These are phyloP conservation scores for Huntiella moniliformis DNA, from an alignment of 2,329 filamentous ascomycete genomes.

Conservation along the genomic window DNA sequence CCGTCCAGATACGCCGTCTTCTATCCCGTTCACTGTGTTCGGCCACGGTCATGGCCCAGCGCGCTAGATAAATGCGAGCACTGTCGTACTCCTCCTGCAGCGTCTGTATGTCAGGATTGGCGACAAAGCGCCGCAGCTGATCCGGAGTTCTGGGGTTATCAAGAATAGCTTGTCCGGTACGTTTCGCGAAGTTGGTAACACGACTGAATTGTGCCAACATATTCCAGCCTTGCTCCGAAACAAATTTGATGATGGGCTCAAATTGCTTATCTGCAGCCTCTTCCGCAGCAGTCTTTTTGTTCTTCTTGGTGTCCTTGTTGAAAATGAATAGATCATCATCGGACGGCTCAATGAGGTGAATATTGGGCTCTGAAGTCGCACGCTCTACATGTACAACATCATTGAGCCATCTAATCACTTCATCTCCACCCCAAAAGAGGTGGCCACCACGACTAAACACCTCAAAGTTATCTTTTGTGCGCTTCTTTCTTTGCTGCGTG, in stretches of 20 bases:
- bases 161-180: conserved; percentile 78
- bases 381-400: conserved; percentile 69
- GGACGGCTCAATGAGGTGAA: conserved; percentile 77
- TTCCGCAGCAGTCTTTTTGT: conserved; percentile 12
- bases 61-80: conserved; percentile 76
- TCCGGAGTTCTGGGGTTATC: conserved; percentile 85
- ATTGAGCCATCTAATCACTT: conserved; percentile 79
- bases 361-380: conserved; percentile 69
- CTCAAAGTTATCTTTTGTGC: conserved; percentile 69
- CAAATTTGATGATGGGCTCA: conserved; percentile 82
- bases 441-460: conserved; percentile 70
- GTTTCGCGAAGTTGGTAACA: conserved; percentile 84
- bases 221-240: conserved; percentile 93
- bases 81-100: conserved; percentile 95
- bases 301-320: conserved; percentile 22
- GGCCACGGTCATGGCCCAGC: conserved; percentile 97
- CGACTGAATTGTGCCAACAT: conserved; percentile 93
- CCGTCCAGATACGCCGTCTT: conserved; percentile 79
- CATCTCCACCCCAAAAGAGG: conserved; percentile 96
- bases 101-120: conserved; percentile 85
- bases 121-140: conserved; percentile 66
- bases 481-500: conserved; percentile 78
- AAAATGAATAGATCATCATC: conserved; percentile 73
- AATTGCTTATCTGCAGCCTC: conserved; percentile 33
- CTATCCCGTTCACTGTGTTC: conserved; percentile 86